Evolutionary conservation across 257 asterid species (phyloP).

Genomic region (Henckelia pumila): DNA sequence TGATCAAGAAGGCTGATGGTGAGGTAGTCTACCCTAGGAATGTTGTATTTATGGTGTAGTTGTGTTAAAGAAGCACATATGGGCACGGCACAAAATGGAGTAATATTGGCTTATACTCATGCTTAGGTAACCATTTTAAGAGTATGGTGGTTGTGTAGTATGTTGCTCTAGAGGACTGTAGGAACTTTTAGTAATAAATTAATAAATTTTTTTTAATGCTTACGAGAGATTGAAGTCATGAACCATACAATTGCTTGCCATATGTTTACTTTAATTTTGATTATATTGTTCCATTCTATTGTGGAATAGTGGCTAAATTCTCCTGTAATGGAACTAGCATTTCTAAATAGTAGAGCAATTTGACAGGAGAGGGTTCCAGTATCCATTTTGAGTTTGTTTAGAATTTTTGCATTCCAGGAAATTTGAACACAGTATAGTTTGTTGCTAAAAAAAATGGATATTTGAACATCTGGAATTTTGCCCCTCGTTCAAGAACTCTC

Average conservation of each 20-base stretch:
- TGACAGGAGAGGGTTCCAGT: background rate
- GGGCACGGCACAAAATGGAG: too few species aligned
- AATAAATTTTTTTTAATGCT: too few species aligned
- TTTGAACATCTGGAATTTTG: background rate
- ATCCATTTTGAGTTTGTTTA: background rate
- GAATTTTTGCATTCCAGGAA: background rate
- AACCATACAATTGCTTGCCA: background rate
- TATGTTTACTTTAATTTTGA: too few species aligned
- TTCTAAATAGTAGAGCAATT: background rate
- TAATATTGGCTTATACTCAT: too few species aligned
- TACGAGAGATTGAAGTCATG: background rate
- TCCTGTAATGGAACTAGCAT: background rate
- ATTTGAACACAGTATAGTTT: background rate
- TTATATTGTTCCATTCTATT: background rate
- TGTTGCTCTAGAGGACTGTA: background rate
- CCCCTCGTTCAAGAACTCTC: background rate
- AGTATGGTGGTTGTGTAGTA: background rate
- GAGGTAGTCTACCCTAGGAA: too few species aligned
- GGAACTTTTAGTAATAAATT: background rate
- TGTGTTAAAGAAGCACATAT: too few species aligned
- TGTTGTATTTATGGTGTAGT: too few species aligned
- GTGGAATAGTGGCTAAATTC: background rate
- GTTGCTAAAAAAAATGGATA: background rate
- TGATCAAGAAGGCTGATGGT: too few species aligned
- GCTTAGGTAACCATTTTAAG: too few species aligned